These are phyloP conservation scores for Ustilago trichophora DNA, from an alignment of 1,284 basidiomycete genomes.

Conservation along the genomic window DNA sequence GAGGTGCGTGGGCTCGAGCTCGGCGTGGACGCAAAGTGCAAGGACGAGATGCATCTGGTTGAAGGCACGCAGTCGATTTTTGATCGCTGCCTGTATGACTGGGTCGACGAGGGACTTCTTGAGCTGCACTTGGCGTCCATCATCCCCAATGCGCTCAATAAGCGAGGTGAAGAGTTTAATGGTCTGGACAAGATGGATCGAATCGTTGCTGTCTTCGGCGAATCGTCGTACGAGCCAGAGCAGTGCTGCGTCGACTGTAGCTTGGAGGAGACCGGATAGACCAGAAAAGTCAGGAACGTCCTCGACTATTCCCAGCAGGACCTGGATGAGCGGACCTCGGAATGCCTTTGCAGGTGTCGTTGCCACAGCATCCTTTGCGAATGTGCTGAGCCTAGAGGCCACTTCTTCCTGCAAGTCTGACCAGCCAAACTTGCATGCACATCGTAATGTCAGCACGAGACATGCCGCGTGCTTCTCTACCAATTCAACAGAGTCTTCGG, in stretches of 20 bases:
- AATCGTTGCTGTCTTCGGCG: conserved; percentile 65
- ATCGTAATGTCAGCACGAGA: conserved; percentile 11
- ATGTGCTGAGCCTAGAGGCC: conserved; percentile 1
- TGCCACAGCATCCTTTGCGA: conserved; percentile 5
- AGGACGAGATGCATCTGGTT: conserved; percentile 71
- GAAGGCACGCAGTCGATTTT: conserved; percentile 71
- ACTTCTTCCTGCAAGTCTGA: background rate
- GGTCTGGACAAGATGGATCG: conserved; percentile 23
- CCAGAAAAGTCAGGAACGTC: conserved; percentile 4
- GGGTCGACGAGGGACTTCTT: conserved; percentile 79
- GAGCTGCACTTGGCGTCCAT: conserved; percentile 57
- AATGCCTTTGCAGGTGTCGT: conserved; percentile 16
- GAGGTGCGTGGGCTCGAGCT: conserved; percentile 18
- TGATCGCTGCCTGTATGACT: conserved; percentile 75
- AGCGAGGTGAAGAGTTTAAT: conserved; percentile 28
- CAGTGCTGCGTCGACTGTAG: conserved; percentile 30
- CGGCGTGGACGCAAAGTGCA: conserved; percentile 64
- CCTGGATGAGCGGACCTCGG: conserved; percentile 8
- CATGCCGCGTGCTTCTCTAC: conserved; percentile 6
- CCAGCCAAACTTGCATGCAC: conserved; percentile 22
- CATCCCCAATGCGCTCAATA: conserved; percentile 6
- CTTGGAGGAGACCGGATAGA: conserved; percentile 24
- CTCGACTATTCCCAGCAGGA: conserved; percentile 13
- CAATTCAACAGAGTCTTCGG: background rate
- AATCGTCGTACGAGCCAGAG: conserved; percentile 66